A percentile compares a stretch with the other conserved stretches of the same genome.
These are phyloP conservation scores for Penicillium polonicum DNA, from an alignment of 2,329 filamentous ascomycete genomes.

Conservation along the genomic window DNA sequence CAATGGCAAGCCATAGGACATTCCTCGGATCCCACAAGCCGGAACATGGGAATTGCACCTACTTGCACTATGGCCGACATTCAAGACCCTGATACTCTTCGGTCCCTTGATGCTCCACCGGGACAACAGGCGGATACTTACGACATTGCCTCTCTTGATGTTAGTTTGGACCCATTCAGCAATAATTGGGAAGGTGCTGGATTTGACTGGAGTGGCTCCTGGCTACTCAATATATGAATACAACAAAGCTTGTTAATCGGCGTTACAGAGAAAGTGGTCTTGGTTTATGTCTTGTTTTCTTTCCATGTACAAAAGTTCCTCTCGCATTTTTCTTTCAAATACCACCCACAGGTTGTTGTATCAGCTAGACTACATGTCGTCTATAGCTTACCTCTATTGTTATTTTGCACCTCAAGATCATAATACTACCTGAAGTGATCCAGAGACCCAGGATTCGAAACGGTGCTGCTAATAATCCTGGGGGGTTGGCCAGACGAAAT, in stretches of 20 bases:
- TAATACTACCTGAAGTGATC: constrained; percentile 17
- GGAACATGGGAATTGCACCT: neutral
- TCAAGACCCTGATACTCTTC: constrained; percentile 14
- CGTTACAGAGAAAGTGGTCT: neutral
- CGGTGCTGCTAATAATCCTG: constrained; percentile 16
- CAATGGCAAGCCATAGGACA: constrained; percentile 25
- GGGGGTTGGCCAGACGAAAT: constrained; percentile 10
- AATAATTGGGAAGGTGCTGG: constrained; percentile 28
- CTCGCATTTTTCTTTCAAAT: neutral
- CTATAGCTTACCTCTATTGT: constrained; percentile 12
- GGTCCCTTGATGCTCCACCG: constrained; percentile 10
- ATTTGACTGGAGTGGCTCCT: constrained; percentile 30
- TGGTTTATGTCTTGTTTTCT: neutral
- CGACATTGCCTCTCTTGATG: constrained; percentile 18
- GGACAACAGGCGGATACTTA: constrained; percentile 13
- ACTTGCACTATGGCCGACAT: constrained; percentile 24
- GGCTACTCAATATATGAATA: constrained; percentile 23
- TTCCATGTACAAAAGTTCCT: neutral
- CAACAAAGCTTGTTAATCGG: neutral
- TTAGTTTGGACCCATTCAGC: constrained; percentile 19
- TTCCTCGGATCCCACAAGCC: constrained; percentile 5
- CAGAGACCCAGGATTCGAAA: constrained; percentile 14
- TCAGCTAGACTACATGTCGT: neutral
- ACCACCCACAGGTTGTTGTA: neutral
- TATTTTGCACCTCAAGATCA: constrained; percentile 8